Evolutionary conservation across 495 filamentous ascomycete genomes (phyloP).

Genomic region (Saxophila tyrrhenica): DNA sequence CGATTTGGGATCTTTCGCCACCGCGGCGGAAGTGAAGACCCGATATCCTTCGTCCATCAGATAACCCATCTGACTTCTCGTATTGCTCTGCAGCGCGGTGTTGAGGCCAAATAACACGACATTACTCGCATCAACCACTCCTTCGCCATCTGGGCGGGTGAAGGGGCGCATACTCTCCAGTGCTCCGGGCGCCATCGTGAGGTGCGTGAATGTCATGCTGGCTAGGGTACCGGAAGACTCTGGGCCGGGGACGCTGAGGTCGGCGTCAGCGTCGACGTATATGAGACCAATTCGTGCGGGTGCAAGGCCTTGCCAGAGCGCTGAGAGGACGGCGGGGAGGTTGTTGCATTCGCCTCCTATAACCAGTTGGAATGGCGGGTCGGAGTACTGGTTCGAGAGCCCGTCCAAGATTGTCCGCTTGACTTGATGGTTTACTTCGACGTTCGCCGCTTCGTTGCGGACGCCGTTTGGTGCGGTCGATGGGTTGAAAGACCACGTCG

Average conservation of each 20-base stretch:
- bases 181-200: slow-evolving; percentile 12
- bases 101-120: slow-evolving; percentile 17
- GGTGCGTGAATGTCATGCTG: slow-evolving; percentile 18
- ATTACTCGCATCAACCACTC: slow-evolving; percentile 12
- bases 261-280: slow-evolving; percentile 12
- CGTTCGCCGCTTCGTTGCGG: slow-evolving; percentile 8
- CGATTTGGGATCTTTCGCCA: slow-evolving; percentile 3
- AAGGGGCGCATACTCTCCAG: slow-evolving; percentile 16
- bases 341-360: slow-evolving; percentile 13
- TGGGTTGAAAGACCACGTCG: slow-evolving; percentile 1
- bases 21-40: slow-evolving; percentile 11
- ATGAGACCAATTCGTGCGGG: slow-evolving; percentile 13
- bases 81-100: slow-evolving; percentile 8
- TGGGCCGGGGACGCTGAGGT: slow-evolving; percentile 10
- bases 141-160: slow-evolving; percentile 7
- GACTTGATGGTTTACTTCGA: slow-evolving; percentile 10
- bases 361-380: slow-evolving; percentile 4
- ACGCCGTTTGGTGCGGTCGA: slow-evolving; percentile 14
- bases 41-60: slow-evolving; percentile 15
- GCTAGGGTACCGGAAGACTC: slow-evolving; percentile 13
- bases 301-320: slow-evolving; percentile 6
- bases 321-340: slow-evolving; percentile 11
- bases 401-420: neutral
- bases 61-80: slow-evolving; percentile 12
- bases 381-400: neutral